phyloP scores from a whole-genome alignment of 2,329 filamentous ascomycete genomes.

The Pestalotiopsis sp. region DNA sequence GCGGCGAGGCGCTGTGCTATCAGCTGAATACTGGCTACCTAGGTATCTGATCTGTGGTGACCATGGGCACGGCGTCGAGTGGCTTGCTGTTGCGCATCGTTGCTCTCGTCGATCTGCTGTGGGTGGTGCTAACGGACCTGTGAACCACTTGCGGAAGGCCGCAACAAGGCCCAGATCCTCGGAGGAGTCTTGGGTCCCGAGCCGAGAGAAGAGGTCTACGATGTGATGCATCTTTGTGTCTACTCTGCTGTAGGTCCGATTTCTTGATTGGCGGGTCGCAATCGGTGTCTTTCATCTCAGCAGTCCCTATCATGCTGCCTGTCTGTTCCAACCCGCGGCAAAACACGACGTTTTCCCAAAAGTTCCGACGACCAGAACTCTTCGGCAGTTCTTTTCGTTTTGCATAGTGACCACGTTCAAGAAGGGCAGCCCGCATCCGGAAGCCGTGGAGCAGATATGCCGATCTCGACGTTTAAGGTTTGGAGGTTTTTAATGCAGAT shows the following conservation, averaged over 20 bases:
- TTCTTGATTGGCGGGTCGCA: neutral
- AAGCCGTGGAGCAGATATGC: neutral
- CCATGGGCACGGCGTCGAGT: neutral
- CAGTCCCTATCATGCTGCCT: neutral
- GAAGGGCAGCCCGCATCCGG: neutral
- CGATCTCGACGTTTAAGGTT: constrained; percentile 8
- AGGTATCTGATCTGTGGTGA: neutral
- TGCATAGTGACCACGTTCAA: neutral
- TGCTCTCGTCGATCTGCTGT: neutral
- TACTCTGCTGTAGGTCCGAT: neutral
- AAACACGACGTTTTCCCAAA: neutral
- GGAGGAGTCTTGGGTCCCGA: neutral
- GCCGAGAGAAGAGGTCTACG: neutral
- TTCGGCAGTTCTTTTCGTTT: neutral
- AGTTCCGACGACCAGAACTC: neutral
- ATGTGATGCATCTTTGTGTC: neutral
- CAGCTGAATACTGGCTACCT: neutral
- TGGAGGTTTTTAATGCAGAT: constrained; percentile 6
- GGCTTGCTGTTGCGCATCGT: neutral
- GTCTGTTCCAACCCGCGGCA: neutral
- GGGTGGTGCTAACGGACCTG: neutral
- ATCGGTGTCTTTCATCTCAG: neutral
- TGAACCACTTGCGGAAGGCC: constrained; percentile 7
- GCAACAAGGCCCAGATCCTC: neutral
- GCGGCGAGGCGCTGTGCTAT: neutral